Evolutionary conservation across 1,139 yeast genomes (phyloP), one percentile per base, ranked within the genome.

Genomic region (Yarrowia galli): DNA sequence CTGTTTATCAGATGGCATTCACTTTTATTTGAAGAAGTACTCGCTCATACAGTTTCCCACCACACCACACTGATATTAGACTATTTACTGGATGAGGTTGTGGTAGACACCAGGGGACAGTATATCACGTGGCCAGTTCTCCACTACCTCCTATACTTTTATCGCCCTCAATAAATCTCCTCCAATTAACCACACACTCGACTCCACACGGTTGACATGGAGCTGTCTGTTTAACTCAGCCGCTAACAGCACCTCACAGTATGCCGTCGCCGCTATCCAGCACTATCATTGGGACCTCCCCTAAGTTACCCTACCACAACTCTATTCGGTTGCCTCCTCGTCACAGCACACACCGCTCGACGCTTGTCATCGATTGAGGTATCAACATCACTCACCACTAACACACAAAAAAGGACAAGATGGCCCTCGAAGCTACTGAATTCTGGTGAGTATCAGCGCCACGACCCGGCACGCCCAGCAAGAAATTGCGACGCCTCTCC

Each of bases 371-470:
- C 64, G 64, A 58, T 58, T 58, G 64, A 58, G 64, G 64, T 58
- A 58, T 58, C 64, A 43, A 28, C 64, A 58, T 5, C 64, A 58
- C 48, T 25, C 64, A 56, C 46, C 51, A 58, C 64, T 58, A 58
- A 43, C 64, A 58, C 64, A 58, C 64, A 58, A 58, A 56, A 56
- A 58, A 56, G 63, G 64, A 58, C 64, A 58, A 54, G 38, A 61
- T 61, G 66, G 66, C 66, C 16, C 46, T 61, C 23, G n/a, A 43
- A n/a, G 66, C 66, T 46, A 61, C 66, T 61, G 66, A 61, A 61
- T 61, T 46, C 66, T 61, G 66, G 66, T 61, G 56, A 61, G 66
- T 61, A 61, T 23, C 22, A 3, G n/a, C 36, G 40, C 15, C 32
- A 28, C 32, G 32, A 28, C 32, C 28, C 64, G n/a, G 43, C 64